Evolutionary conservation across 805 yeast genomes (phyloP).

Genomic region (Pichia pseudocactophila): DNA sequence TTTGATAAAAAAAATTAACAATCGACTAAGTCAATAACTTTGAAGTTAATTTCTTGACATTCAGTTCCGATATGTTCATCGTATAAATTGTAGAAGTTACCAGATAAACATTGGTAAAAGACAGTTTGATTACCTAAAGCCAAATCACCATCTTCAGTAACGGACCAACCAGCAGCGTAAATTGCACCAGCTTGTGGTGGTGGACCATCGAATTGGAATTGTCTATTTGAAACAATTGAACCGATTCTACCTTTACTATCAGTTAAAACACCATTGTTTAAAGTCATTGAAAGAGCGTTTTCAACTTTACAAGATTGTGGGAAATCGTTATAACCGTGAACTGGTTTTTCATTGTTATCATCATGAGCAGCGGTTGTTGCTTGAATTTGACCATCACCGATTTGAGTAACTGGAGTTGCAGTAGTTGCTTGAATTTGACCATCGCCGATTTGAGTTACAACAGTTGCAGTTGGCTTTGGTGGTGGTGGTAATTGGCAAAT

Average conservation of each 20-base stretch:
- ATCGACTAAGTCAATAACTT: slow-evolving; percentile 35
- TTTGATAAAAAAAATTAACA: too few species aligned
- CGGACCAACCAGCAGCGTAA: slow-evolving; percentile 46
- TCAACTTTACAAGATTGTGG: slow-evolving; percentile 29
- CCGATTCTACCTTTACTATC: slow-evolving; percentile 46
- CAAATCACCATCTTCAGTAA: slow-evolving; percentile 37
- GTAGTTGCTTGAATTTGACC: slow-evolving; percentile 16
- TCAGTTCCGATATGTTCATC: slow-evolving; percentile 39
- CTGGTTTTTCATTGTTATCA: too few species aligned
- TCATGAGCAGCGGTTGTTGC: slow-evolving; percentile 6
- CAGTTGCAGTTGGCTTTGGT: slow-evolving; percentile 25
- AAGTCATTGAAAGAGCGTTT: slow-evolving; percentile 36
- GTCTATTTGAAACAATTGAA: slow-evolving; percentile 54
- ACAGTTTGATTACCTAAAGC: slow-evolving; percentile 41
- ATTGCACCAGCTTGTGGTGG: slow-evolving; percentile 55
- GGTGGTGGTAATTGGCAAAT: slow-evolving; percentile 9
- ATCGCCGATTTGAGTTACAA: slow-evolving; percentile 27
- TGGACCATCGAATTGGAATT: slow-evolving; percentile 59
- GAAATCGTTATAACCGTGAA: slow-evolving; percentile 14
- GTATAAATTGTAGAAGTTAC: slow-evolving; percentile 50
- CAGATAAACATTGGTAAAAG: slow-evolving; percentile 50
- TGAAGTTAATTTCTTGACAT: slow-evolving; percentile 38
- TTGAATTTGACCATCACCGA: slow-evolving; percentile 1
- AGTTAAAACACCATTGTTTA: slow-evolving; percentile 33
- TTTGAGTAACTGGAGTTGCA: background rate